Conservation (phyloP, 2,329 filamentous ascomycete genomes). For the Exophiala lecanii-corni region DNA sequence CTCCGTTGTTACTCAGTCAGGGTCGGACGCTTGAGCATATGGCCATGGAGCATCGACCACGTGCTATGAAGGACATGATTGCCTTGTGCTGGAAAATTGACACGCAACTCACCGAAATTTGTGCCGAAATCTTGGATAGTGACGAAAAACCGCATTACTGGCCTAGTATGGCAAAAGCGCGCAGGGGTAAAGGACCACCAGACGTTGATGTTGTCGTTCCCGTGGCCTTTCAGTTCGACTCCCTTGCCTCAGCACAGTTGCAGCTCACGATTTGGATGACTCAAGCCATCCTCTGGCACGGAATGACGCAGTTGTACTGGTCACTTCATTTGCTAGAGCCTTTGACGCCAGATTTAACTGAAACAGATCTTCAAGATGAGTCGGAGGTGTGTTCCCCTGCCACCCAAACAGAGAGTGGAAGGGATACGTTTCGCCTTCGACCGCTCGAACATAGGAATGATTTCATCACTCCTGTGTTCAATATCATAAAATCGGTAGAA, state of each 20-base stretch:
- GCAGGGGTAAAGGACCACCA: conserved; percentile 8
- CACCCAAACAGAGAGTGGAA: no score
- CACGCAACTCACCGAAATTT: conserved; percentile 26
- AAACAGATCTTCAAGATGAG: conserved; percentile 1
- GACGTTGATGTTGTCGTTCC: conserved; percentile 28
- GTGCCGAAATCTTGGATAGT: conserved; percentile 24
- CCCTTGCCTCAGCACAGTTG: conserved; percentile 28
- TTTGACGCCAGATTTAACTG: background rate
- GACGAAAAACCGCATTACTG: conserved; percentile 30
- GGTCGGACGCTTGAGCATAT: conserved; percentile 18
- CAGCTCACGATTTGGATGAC: conserved; percentile 34
- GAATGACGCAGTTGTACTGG: conserved; percentile 31
- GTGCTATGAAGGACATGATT: conserved; percentile 22
- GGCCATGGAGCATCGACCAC: conserved; percentile 14
- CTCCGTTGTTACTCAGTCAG: conserved; percentile 27
- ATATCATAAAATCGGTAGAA: conserved; percentile 35
- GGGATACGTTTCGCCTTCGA: conserved; percentile 23
- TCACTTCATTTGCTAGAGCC: conserved; percentile 23
- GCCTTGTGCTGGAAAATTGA: conserved; percentile 31
- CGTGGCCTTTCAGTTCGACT: conserved; percentile 30
- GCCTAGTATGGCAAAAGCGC: conserved; percentile 25
- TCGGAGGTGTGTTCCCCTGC: conserved; percentile 1
- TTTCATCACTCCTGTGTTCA: conserved; percentile 27
- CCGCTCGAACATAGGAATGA: conserved; percentile 28
- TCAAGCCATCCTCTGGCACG: conserved; percentile 32